Base-by-base conservation (phyloP, 164 flowering plant species). In the Saururus chinensis region DNA sequence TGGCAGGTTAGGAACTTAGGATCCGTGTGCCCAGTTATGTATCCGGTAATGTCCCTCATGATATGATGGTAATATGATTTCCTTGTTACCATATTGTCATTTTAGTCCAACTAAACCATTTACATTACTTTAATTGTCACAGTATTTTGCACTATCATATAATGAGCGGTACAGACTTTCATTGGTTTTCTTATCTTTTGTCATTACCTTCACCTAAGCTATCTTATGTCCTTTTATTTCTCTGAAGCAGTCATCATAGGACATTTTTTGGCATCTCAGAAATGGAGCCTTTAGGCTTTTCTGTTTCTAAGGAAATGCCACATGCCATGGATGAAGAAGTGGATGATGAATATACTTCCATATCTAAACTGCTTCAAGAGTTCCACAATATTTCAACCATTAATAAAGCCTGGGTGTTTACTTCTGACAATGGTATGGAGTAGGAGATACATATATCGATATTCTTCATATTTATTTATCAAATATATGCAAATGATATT, bases 341-440 rank as follows among this genome's bases (percentile, higher is more conserved):
- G 23, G 86, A 82, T 66, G 96, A 86, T 61, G 95, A 85, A 60
- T 88, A 85, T 76, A 76, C 77, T 68, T 76, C 80, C 4, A 79
- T 72, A 67, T 84, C 98, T 51, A 85, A 79, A 73, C 69, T 81
- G 59, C 89, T 88, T 66, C 74, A 70, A 76, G 88, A 93, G 55
- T 93, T 89, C 68, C 58, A 73, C 48, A 74, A 66, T 23, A 76
- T 92, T 70, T 68, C 88, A 68, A 86, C 57, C 74, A 77, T 88
- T 65, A 84, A 89, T 61, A 88, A 81, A 72, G 95, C 91, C 23
- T 93, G 97, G 97, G 65, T 74, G 67, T 81, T 87, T 62, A 75
- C 80, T 52, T 81, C 92, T 30, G 76, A 71, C 12, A 63, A 16
- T 56, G 91, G 96, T 89, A 82, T 61, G 6, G 26, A 25, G 9